Conservation (phyloP, 768 basidiomycete genomes). For the Hebeloma cylindrosporum region DNA sequence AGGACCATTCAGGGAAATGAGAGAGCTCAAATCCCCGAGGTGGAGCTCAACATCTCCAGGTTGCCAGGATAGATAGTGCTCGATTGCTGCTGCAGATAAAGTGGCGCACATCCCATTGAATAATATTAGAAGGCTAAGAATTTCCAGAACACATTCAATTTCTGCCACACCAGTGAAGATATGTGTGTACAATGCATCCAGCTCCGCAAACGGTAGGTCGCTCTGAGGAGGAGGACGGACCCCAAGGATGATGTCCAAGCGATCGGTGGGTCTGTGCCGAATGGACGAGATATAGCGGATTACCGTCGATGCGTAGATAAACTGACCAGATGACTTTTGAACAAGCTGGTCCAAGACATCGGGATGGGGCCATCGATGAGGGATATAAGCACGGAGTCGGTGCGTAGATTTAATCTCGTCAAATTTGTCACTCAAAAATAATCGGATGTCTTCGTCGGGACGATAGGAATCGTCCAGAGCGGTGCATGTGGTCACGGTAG, state of each 20-base stretch:
- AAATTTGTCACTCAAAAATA: conserved; percentile 3
- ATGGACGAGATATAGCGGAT: conserved; percentile 4
- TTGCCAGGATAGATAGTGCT: neutral
- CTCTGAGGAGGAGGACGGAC: neutral
- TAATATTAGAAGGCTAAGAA: neutral
- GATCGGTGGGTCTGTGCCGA: neutral
- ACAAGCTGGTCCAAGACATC: conserved; percentile 1
- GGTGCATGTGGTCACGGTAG: neutral
- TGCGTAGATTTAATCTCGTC: conserved; percentile 5
- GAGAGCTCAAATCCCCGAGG: conserved; percentile 1
- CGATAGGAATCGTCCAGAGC: conserved; percentile 6
- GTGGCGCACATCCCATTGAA: too few relatives aligned
- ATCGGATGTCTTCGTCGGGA: conserved; percentile 5
- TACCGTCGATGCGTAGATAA: conserved; percentile 15
- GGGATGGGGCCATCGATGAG: conserved; percentile 1
- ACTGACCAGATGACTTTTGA: conserved; percentile 10
- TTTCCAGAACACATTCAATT: neutral
- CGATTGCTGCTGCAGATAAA: neutral
- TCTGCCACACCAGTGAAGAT: conserved; percentile 7
- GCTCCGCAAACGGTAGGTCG: conserved; percentile 8
- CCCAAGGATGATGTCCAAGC: conserved; percentile 5
- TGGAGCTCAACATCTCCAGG: neutral
- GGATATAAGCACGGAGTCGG: neutral
- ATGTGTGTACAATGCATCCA: conserved; percentile 8
- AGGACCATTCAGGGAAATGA: neutral